Base-by-base conservation (phyloP, 805 yeast species). In the Lipomyces yamadae region DNA sequence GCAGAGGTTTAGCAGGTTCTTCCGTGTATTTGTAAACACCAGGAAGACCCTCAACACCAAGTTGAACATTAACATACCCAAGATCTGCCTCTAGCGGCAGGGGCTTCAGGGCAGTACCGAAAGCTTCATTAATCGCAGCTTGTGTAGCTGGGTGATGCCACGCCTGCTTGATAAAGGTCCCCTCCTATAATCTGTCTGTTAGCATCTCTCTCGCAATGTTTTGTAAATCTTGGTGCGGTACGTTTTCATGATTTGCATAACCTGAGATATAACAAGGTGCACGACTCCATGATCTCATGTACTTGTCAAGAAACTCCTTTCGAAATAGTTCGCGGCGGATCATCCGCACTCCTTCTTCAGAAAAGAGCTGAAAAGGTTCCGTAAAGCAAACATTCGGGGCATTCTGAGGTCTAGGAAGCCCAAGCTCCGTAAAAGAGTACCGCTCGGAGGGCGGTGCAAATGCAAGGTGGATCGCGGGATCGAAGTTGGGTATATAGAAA, bases 261-360 rank as follows among this genome's bases (percentile, higher is more conserved):
- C 45, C 45, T 39, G 45, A 39, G 45, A 39, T 39, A 39, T 39
- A 39, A 39, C 45, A 39, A 39, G 45, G 45, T n/a, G 45, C 45
- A 39, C 45, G 45, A 39, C 45, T 39, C 45, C 45, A 39, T 39
- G 45, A 39, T 39, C 45, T 39, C 45, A 39, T 39, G 45, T 39
- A 39, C 45, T 39, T 39, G 45, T 39, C 45, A 39, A 39, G 45
- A 39, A 39, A 39, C 45, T 39, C 45, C 45, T 39, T 39, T 39
- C 45, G 45, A 39, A 39, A 39, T 39, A 39, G 45, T 39, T 39
- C 45, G 45, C 45, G 45, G 45, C 45, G 45, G 4, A 39, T 39
- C 45, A 39, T 39, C 45, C 45, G 45, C 45, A 39, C 45, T 39
- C 45, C 45, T 39, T 39, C 45, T 39, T 39, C 45, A 39, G 45